Percentiles rank a stretch among this genome's conserved stretches.
Conservation (phyloP, 164 flowering plant genomes). For the Magnolia kwangsiensis region DNA sequence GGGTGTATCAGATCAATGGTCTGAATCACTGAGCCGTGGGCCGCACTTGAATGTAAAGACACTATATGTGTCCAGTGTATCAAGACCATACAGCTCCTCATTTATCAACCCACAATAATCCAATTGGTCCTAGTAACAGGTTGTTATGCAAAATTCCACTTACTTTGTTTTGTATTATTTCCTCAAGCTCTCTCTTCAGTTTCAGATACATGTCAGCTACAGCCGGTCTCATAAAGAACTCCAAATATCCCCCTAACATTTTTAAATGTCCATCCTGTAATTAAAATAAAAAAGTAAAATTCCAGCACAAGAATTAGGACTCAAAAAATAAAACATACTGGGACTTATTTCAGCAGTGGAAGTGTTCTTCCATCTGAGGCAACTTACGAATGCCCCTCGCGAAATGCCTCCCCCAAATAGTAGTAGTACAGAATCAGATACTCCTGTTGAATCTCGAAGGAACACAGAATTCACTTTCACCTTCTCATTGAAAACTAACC, state of each 20-base stretch:
- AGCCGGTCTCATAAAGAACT: conserved; percentile 80
- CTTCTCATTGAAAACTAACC: conserved; percentile 96
- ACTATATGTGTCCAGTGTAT: neutral
- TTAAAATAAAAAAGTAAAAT: neutral
- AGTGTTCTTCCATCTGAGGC: neutral
- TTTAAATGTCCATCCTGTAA: conserved; percentile 87
- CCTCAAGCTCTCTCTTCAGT: conserved; percentile 69
- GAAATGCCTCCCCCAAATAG: conserved; percentile 82
- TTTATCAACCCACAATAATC: neutral
- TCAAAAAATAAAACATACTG: neutral
- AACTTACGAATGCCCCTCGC: conserved; percentile 60
- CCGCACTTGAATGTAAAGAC: too few relatives aligned
- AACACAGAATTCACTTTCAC: conserved; percentile 87
- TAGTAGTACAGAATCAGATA: conserved; percentile 88
- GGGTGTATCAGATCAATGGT: too few relatives aligned
- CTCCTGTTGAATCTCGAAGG: conserved; percentile 86
- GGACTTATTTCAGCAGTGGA: neutral
- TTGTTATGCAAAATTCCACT: neutral
- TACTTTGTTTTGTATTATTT: conserved; percentile 72
- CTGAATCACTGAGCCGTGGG: too few relatives aligned
- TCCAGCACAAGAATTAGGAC: neutral
- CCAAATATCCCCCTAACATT: conserved; percentile 89
- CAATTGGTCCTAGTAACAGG: neutral
- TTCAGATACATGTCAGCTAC: conserved; percentile 51
- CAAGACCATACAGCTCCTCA: conserved; percentile 4